A percentile compares a stretch with the other conserved stretches of the same genome.
These are phyloP conservation scores for Dryas octopetala DNA, from an alignment of 306 rosid species.

Conservation along the genomic window DNA sequence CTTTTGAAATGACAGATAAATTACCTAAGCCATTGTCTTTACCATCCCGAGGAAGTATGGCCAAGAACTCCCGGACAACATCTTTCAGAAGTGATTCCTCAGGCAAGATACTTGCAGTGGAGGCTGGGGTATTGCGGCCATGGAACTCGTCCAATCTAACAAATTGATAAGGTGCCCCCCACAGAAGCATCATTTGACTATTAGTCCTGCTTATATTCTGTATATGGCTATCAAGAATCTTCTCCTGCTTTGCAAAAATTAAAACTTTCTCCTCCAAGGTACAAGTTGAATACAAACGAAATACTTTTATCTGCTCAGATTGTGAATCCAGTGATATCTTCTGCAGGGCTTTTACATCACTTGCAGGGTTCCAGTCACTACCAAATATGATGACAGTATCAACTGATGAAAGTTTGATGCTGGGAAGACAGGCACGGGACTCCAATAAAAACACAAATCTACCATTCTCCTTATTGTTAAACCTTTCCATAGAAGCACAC, in stretches of 20 bases:
- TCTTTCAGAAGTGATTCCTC: conserved; percentile 41
- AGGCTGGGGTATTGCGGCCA: conserved; percentile 27
- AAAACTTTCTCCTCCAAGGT: conserved; percentile 85
- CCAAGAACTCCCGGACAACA: conserved; percentile 50
- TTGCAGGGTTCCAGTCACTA: conserved; percentile 85
- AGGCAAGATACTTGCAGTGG: conserved; percentile 24
- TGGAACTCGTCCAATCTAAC: conserved; percentile 58
- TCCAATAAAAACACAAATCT: conserved; percentile 83
- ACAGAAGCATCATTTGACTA: conserved; percentile 64
- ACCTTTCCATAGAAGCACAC: conserved; percentile 53
- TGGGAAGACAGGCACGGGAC: conserved; percentile 62
- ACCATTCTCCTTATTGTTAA: conserved; percentile 63
- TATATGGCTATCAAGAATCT: conserved; percentile 46
- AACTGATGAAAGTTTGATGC: conserved; percentile 69
- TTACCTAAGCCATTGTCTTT: conserved; percentile 37
- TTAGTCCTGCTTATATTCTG: conserved; percentile 42
- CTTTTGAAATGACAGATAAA: conserved; percentile 46
- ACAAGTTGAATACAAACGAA: conserved; percentile 74
- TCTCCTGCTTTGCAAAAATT: conserved; percentile 68
- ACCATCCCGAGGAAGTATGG: conserved; percentile 47
- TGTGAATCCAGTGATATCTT: conserved; percentile 68
- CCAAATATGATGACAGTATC: conserved; percentile 70
- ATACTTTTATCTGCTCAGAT: conserved; percentile 57
- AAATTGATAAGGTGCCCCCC: conserved; percentile 77
- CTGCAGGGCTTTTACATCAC: conserved; percentile 78